These are phyloP conservation scores for Colletotrichum paranaense DNA, from an alignment of 2,329 filamentous ascomycete genomes.

Conservation along the genomic window DNA sequence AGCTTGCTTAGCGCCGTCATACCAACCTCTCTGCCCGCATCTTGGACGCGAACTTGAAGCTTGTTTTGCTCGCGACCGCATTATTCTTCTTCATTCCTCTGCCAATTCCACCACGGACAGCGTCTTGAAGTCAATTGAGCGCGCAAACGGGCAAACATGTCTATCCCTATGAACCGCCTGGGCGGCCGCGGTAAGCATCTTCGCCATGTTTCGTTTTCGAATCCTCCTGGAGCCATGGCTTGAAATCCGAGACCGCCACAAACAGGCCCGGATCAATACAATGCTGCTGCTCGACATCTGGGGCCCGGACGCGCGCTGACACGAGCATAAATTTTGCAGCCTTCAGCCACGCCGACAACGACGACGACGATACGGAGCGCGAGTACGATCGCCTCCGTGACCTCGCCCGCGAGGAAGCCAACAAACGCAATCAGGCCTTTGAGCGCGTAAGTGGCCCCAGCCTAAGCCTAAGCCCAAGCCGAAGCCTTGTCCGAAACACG, in stretches of 20 bases:
- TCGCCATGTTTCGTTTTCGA: constrained; percentile 1
- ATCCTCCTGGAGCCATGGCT: constrained; percentile 9
- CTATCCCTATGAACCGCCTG: constrained; percentile 37
- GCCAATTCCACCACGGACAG: background rate
- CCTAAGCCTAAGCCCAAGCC: background rate
- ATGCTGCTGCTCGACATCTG: background rate
- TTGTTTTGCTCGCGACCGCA: constrained; percentile 2
- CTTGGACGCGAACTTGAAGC: background rate
- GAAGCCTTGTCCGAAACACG: background rate
- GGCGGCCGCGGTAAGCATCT: constrained; percentile 36
- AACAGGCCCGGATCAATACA: background rate
- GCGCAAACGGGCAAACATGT: constrained; percentile 11
- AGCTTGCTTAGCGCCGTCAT: constrained; percentile 33
- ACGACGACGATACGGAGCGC: constrained; percentile 74
- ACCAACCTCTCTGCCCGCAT: constrained; percentile 18
- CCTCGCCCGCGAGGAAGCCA: constrained; percentile 82
- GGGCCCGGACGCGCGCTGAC: background rate
- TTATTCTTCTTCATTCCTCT: constrained; percentile 3
- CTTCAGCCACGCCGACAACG: constrained; percentile 78
- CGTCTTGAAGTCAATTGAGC: background rate
- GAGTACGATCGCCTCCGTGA: constrained; percentile 94
- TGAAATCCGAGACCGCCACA: constrained; percentile 11
- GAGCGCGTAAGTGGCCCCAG: constrained; percentile 65
- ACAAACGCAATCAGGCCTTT: constrained; percentile 82
- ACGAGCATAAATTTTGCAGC: constrained; percentile 58